phyloP scores from a whole-genome alignment of 2,329 filamentous ascomycete genomes.

The Diaporthe ampelina region DNA sequence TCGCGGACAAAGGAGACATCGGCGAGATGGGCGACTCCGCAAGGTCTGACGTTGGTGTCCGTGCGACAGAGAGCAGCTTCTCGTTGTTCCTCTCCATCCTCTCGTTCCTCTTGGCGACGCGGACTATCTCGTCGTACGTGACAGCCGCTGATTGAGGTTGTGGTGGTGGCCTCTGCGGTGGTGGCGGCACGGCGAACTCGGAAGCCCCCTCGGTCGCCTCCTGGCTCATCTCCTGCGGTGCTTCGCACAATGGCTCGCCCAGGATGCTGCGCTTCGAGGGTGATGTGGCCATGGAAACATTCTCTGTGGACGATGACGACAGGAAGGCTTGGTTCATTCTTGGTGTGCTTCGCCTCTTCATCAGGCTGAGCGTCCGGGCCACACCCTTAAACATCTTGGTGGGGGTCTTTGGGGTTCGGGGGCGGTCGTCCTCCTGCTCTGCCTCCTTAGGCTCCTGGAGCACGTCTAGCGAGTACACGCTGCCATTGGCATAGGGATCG shows the following conservation, averaged over 20 bases:
- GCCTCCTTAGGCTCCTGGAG: conserved; percentile 45
- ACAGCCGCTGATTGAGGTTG: conserved; percentile 50
- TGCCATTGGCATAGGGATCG: conserved; percentile 64
- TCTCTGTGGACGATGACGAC: conserved; percentile 52
- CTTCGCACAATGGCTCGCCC: conserved; percentile 43
- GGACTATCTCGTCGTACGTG: conserved; percentile 64
- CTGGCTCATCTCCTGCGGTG: conserved; percentile 20
- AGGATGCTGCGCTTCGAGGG: conserved; percentile 47
- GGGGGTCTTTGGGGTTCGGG: conserved; percentile 59
- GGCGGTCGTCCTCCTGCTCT: conserved; percentile 48
- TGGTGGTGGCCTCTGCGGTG: conserved; percentile 47
- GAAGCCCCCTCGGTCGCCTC: conserved; percentile 15
- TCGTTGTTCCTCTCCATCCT: conserved; percentile 32
- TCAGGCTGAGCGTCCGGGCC: conserved; percentile 65
- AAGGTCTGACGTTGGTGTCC: conserved; percentile 18
- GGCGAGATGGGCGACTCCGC: conserved; percentile 38
- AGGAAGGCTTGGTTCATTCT: conserved; percentile 55
- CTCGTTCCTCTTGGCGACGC: conserved; percentile 58
- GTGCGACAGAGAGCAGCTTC: conserved; percentile 29
- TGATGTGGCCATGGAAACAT: conserved; percentile 48
- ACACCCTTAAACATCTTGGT: conserved; percentile 63
- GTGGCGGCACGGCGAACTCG: conserved; percentile 49
- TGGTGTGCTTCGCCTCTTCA: conserved; percentile 68
- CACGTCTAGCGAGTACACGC: conserved; percentile 51
- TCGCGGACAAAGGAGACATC: conserved; percentile 36